A percentile compares a stretch with the other conserved stretches of the same genome.
Evolutionary conservation across 345 rosid genomes (phyloP).

Genomic region (Crucihimalaya himalaica): DNA sequence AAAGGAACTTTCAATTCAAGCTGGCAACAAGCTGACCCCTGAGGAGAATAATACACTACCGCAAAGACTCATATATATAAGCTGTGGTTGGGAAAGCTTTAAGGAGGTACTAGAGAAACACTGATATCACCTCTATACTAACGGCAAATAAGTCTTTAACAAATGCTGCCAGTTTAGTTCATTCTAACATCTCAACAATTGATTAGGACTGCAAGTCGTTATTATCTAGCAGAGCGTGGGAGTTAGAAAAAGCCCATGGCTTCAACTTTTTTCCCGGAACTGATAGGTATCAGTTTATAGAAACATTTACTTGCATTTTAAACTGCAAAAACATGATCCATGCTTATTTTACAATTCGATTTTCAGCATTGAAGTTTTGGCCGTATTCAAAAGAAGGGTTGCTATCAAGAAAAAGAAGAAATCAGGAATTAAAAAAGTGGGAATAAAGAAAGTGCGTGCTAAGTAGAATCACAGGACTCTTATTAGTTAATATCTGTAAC

Average conservation of each 20-base stretch:
- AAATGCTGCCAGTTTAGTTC: slow-evolving; percentile 6
- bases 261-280: slow-evolving; percentile 96
- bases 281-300: slow-evolving; percentile 57
- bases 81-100: slow-evolving; percentile 98
- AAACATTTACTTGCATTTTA: not conserved
- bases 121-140: not conserved
- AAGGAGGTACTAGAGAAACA: slow-evolving; percentile 61
- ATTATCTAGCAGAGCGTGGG: slow-evolving; percentile 71
- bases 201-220: slow-evolving; percentile 77
- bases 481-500: slow-evolving; percentile 24
- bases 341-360: slow-evolving; percentile 13
- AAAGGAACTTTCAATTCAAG: slow-evolving; percentile 68
- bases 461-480: slow-evolving; percentile 24
- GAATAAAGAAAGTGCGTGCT: slow-evolving; percentile 49
- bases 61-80: slow-evolving; percentile 84
- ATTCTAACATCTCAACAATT: slow-evolving; percentile 13
- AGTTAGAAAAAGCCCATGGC: slow-evolving; percentile 80
- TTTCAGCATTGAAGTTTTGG: slow-evolving; percentile 82
- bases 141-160: not conserved
- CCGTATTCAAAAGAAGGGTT: slow-evolving; percentile 65
- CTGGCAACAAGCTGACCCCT: slow-evolving; percentile 50
- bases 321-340: not conserved
- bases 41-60: slow-evolving; percentile 60
- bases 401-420: slow-evolving; percentile 63
- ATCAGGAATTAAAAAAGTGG: slow-evolving; percentile 53